phyloP scores from a whole-genome alignment of 345 rosid genomes.

The Euphorbia peplus region DNA sequence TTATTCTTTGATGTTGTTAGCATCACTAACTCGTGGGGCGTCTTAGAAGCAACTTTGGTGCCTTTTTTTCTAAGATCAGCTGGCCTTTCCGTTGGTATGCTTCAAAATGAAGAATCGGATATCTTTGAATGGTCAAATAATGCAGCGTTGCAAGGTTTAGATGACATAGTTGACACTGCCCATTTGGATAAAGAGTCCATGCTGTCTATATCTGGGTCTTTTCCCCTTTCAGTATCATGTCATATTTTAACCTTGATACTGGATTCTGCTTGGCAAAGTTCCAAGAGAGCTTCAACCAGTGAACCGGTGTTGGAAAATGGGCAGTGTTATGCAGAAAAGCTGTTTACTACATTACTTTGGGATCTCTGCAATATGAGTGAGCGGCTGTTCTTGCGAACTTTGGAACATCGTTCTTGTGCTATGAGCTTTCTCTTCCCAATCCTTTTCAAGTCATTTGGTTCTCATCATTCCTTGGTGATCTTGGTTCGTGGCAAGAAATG shows the following conservation, averaged over 20 bases:
- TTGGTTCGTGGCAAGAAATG: slow-evolving; percentile 35
- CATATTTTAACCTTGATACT: slow-evolving; percentile 54
- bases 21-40: slow-evolving; percentile 51
- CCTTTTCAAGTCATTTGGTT: slow-evolving; percentile 59
- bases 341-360: slow-evolving; percentile 57
- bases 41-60: slow-evolving; percentile 59
- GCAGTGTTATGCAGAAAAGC: slow-evolving; percentile 29
- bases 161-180: slow-evolving; percentile 16
- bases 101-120: slow-evolving; percentile 45
- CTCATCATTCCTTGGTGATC: slow-evolving; percentile 34
- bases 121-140: slow-evolving; percentile 37
- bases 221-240: slow-evolving; percentile 62
- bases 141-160: slow-evolving; percentile 25
- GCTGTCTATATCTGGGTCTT: slow-evolving; percentile 30
- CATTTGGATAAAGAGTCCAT: slow-evolving; percentile 31
- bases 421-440: slow-evolving; percentile 65
- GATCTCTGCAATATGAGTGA: slow-evolving; percentile 64
- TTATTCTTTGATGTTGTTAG: slow-evolving; percentile 59
- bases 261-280: slow-evolving; percentile 50
- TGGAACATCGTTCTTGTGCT: slow-evolving; percentile 76
- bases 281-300: slow-evolving; percentile 27
- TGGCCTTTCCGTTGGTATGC: slow-evolving; percentile 47
- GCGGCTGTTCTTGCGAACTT: slow-evolving; percentile 56
- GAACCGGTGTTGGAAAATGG: slow-evolving; percentile 28
- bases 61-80: slow-evolving; percentile 67